phyloP scores from a whole-genome alignment of 2,329 filamentous ascomycete genomes.

The Hymenoscyphus occultus region DNA sequence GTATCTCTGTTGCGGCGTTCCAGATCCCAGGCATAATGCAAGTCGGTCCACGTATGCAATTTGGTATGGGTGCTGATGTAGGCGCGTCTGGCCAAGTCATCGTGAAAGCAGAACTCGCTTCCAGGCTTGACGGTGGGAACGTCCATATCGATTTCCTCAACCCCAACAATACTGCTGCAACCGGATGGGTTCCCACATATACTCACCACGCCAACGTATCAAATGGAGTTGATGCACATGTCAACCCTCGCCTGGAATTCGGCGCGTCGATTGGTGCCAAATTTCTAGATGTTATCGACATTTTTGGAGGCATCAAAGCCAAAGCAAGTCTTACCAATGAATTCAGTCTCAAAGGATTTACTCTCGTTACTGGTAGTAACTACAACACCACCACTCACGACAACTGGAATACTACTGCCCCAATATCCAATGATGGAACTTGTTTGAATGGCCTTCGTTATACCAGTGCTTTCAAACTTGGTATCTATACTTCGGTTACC shows the following conservation, averaged over 20 bases:
- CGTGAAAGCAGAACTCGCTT: constrained; percentile 5
- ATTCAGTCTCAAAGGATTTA: background rate
- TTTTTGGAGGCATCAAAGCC: background rate
- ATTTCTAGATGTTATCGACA: constrained; percentile 3
- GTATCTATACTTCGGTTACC: background rate
- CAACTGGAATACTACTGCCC: background rate
- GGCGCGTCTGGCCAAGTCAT: constrained; percentile 4
- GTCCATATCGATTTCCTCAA: constrained; percentile 1
- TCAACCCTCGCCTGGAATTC: constrained; percentile 4
- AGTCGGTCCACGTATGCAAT: constrained; percentile 5
- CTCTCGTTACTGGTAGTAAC: background rate
- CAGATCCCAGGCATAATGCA: constrained; percentile 3
- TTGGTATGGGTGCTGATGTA: constrained; percentile 3
- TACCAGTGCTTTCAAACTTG: background rate
- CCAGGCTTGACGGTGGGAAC: background rate
- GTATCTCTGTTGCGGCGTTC: constrained; percentile 5
- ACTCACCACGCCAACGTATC: constrained; percentile 4
- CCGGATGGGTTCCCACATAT: constrained; percentile 4
- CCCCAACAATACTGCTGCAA: background rate
- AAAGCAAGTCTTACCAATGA: constrained; percentile 5
- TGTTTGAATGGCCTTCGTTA: constrained; percentile 2
- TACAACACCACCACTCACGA: background rate
- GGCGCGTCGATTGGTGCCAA: constrained; percentile 1
- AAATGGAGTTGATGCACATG: background rate
- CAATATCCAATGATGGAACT: background rate